Evolutionary conservation across 1,139 yeast genomes (phyloP).

Genomic region (Nakaseomyces nivariensis): DNA sequence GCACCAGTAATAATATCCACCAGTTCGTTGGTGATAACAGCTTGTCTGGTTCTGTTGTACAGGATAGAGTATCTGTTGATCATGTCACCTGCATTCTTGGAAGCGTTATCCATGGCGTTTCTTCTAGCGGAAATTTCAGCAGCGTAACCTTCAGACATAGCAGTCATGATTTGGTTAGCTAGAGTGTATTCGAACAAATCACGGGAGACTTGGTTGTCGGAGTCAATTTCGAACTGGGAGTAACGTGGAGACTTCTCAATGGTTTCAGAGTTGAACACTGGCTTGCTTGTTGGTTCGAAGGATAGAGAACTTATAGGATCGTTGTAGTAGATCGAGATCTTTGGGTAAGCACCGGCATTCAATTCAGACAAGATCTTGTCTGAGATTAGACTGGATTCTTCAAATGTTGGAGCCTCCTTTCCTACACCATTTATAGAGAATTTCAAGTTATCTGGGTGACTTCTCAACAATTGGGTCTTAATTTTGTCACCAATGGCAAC

Average conservation of each 20-base stretch:
- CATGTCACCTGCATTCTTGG: slow-evolving; percentile 99
- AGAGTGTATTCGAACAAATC: slow-evolving; percentile 78
- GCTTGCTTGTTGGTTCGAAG: slow-evolving; percentile 70
- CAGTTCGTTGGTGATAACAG: slow-evolving; percentile 98
- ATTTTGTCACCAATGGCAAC: slow-evolving; percentile 92
- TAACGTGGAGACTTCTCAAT: slow-evolving; percentile 83
- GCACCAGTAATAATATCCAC: slow-evolving; percentile 99
- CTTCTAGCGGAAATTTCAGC: slow-evolving; percentile 98
- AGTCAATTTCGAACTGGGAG: slow-evolving; percentile 77
- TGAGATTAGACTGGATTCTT: slow-evolving; percentile 80
- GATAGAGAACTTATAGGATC: slow-evolving; percentile 79
- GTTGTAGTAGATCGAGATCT: slow-evolving; percentile 78
- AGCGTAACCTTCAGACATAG: slow-evolving; percentile 97
- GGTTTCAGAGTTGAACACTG: slow-evolving; percentile 59
- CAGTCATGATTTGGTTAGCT: slow-evolving; percentile 83
- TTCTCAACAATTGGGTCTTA: slow-evolving; percentile 79
- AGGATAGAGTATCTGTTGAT: slow-evolving; percentile 89
- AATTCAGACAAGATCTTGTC: slow-evolving; percentile 66
- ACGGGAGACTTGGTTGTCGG: slow-evolving; percentile 49
- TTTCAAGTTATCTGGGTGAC: slow-evolving; percentile 58
- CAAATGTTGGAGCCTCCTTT: slow-evolving; percentile 91
- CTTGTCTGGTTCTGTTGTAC: slow-evolving; percentile 99
- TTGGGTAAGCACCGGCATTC: slow-evolving; percentile 44
- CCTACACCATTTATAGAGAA: slow-evolving; percentile 85
- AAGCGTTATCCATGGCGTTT: slow-evolving; percentile 99